Evolutionary conservation across 2,329 filamentous ascomycete species (phyloP).

Genomic region (Onygenales sp.): DNA sequence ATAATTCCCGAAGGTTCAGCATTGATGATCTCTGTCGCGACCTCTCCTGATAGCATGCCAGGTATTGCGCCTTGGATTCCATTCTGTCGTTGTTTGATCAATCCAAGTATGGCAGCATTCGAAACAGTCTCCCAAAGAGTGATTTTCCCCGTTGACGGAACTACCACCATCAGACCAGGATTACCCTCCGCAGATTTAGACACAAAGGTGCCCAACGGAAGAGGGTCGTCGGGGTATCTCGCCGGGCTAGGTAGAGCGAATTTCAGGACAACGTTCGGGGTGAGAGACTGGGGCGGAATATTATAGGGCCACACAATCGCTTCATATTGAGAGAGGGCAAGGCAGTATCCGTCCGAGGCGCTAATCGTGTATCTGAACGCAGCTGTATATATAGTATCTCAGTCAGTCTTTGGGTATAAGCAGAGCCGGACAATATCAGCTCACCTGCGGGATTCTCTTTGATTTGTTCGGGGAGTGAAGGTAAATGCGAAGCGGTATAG

Average conservation of each 20-base stretch:
- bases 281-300: conserved; percentile 23
- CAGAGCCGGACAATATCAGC: not conserved
- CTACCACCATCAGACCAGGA: conserved; percentile 76
- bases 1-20: conserved; percentile 84
- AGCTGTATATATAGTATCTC: conserved; percentile 31
- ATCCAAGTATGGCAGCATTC: conserved; percentile 71
- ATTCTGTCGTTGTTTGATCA: conserved; percentile 71
- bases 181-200: conserved; percentile 69
- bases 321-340: conserved; percentile 70
- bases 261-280: conserved; percentile 62
- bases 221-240: conserved; percentile 55
- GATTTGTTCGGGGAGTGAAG: conserved; percentile 69
- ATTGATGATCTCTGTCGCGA: conserved; percentile 65
- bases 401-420: conserved; percentile 7
- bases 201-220: conserved; percentile 77
- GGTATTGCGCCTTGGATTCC: conserved; percentile 67
- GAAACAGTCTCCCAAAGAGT: conserved; percentile 95
- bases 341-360: conserved; percentile 60
- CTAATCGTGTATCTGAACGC: conserved; percentile 57
- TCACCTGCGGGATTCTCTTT: conserved; percentile 55
- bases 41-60: conserved; percentile 70
- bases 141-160: conserved; percentile 73
- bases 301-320: conserved; percentile 89
- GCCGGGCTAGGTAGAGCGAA: conserved; percentile 70
- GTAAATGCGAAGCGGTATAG: conserved; percentile 77